phyloP scores from a whole-genome alignment of 768 basidiomycete species.

The Trametes villosa region DNA sequence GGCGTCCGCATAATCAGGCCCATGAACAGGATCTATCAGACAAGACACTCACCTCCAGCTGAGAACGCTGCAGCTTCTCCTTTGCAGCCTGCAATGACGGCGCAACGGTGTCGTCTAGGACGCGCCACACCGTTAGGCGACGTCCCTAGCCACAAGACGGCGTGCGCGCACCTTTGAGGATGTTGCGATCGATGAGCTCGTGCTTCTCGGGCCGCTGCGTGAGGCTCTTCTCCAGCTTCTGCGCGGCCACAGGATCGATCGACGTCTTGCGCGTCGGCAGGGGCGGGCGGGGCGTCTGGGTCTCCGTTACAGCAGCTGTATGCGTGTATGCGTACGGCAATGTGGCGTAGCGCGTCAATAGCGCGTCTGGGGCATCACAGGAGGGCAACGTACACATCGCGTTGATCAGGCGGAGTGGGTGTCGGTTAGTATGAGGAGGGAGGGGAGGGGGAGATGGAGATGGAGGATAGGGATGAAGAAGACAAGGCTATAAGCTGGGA shows the following conservation, averaged over 20 bases:
- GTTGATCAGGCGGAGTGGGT: not conserved
- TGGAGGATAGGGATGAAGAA: constrained; percentile 4
- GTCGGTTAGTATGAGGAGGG: not conserved
- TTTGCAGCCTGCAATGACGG: constrained; percentile 63
- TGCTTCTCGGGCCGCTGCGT: constrained; percentile 58
- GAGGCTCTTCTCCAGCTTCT: constrained; percentile 59
- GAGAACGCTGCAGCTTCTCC: constrained; percentile 62
- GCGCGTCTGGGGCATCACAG: not conserved
- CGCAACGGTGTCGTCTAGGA: constrained; percentile 63
- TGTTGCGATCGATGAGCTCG: constrained; percentile 68
- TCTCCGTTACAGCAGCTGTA: not conserved
- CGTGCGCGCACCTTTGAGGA: constrained; percentile 60
- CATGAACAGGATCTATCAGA: not conserved
- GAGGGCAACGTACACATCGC: constrained; percentile 9
- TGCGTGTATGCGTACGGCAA: not conserved
- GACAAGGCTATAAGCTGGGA: not conserved
- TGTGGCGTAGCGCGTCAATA: not conserved
- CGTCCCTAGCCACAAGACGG: not conserved
- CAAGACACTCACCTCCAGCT: constrained; percentile 55
- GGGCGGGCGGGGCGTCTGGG: constrained; percentile 9
- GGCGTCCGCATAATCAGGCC: not conserved
- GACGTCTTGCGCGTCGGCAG: constrained; percentile 33
- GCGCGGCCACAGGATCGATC: constrained; percentile 39
- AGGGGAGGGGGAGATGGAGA: not conserved
- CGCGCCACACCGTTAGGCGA: not conserved